Evolutionary conservation across 2,329 filamentous ascomycete species (phyloP), one percentile per base, ranked within the genome.

Genomic region (Aspergillus sp.): DNA sequence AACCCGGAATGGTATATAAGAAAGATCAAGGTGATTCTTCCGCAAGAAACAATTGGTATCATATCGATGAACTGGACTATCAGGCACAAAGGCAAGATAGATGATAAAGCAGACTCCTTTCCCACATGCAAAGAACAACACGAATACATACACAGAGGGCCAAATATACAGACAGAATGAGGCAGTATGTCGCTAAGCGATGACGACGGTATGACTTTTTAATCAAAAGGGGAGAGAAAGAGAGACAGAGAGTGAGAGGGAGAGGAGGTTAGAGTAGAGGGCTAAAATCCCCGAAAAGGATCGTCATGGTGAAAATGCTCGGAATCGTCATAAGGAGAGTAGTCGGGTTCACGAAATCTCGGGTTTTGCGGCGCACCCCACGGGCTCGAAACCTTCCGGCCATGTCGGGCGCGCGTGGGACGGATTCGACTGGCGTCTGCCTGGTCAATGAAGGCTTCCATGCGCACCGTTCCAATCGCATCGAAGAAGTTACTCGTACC

Each of bases 371-470:
- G 66, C 52, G 69, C 64, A 57, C 71, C 72, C 70, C 72, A 75
- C 46, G 71, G 69, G 56, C 66, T 73, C 32, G 70, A 73, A 42
- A 67, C 64, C 64, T 73, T 76, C 56, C 66, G 63, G 20, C 18
- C 55, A 58, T 75, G 69, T 55, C 69, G 65, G 14, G 57, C 63
- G 47, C 56, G 58, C 5, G 55, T 59, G 9, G 32, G 49, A 36
- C 70, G 68, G 16, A 69, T 62, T 31, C 72, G 72, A 54, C 69
- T 68, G 10, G 71, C 65, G 26, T 76, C 71, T 11, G 74, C 73
- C 36, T 79, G 78, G 64, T 87, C 85, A 66, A 99, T 96, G 74
- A 98, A 99, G 0, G 95, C 95, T 75, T 98, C 94, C 94, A 99
- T 98, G 29, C 95, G 87, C 51, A 98, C 87, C 2, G 93, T 98